A percentile compares a stretch with the other conserved stretches of the same genome.
Evolutionary conservation across 2,329 filamentous ascomycete genomes (phyloP).

Genomic region (Cercospora sp.): DNA sequence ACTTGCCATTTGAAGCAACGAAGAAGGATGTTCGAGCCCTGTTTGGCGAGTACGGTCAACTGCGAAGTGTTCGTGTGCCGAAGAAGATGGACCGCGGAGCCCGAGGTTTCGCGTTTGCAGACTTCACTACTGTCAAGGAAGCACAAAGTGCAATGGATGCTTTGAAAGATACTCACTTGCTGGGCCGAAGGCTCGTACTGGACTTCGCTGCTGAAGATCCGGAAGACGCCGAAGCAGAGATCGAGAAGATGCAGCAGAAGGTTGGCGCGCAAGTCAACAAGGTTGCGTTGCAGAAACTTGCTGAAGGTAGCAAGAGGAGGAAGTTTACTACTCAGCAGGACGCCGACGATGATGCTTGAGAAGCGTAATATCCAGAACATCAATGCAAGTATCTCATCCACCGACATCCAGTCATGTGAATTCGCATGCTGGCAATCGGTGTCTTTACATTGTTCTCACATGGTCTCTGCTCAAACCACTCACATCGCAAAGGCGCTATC

Average conservation of each 20-base stretch:
- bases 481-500: not conserved
- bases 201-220: constrained; percentile 89
- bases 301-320: constrained; percentile 73
- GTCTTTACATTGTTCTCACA: not conserved
- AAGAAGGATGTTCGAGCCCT: constrained; percentile 89
- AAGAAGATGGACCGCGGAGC: constrained; percentile 90
- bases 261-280: constrained; percentile 87
- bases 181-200: constrained; percentile 84
- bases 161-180: constrained; percentile 86
- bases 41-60: constrained; percentile 86
- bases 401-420: not conserved
- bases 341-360: constrained; percentile 10
- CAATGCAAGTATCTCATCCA: not conserved
- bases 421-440: not conserved
- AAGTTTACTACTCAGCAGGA: constrained; percentile 64
- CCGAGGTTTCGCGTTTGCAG: constrained; percentile 94
- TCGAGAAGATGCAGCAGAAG: constrained; percentile 96
- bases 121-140: constrained; percentile 89
- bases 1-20: constrained; percentile 90
- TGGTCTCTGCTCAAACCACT: not conserved
- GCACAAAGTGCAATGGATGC: constrained; percentile 89
- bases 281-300: constrained; percentile 85
- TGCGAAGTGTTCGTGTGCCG: constrained; percentile 88
- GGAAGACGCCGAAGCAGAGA: constrained; percentile 90
- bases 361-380: not conserved